These are phyloP conservation scores for Malassezia brasiliensis DNA, from an alignment of 1,284 basidiomycete species.

Conservation along the genomic window DNA sequence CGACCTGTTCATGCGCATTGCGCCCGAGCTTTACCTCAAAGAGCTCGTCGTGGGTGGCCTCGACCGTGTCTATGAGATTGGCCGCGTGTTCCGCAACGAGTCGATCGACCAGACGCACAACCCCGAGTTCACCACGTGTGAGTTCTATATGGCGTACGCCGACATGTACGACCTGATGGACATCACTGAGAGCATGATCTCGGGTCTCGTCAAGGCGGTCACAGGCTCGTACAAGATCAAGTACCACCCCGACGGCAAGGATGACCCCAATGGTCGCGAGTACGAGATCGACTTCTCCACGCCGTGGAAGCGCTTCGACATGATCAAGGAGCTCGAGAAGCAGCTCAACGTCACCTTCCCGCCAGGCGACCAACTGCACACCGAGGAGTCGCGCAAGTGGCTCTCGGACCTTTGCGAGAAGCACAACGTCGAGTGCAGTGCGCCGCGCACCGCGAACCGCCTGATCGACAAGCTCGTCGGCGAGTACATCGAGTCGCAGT, in stretches of 20 bases:
- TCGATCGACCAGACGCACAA: conserved; percentile 81
- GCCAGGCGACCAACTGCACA: conserved; percentile 78
- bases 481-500: conserved; percentile 92
- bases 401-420: conserved; percentile 64
- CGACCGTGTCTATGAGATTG: conserved; percentile 96
- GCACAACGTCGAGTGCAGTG: conserved; percentile 95
- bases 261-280: conserved; percentile 55
- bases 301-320: conserved; percentile 99
- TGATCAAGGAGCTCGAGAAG: conserved; percentile 88
- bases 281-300: conserved; percentile 78
- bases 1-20: conserved; percentile 94
- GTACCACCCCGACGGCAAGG: conserved; percentile 90
- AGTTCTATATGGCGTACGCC: conserved; percentile 99
- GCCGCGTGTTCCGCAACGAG: conserved; percentile 95
- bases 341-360: conserved; percentile 89
- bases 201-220: conserved; percentile 80
- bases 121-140: conserved; percentile 69
- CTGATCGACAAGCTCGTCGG: conserved; percentile 95
- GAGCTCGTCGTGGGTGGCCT: conserved; percentile 92
- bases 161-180: conserved; percentile 99
- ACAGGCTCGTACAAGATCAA: conserved; percentile 73
- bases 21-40: conserved; percentile 96
- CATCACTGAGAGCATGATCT: conserved; percentile 81
- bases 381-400: conserved; percentile 78
- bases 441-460: conserved; percentile 89